Evolutionary conservation across 371 early-diverging fungal genomes (phyloP).

Genomic region (Mucor plumbeus): DNA sequence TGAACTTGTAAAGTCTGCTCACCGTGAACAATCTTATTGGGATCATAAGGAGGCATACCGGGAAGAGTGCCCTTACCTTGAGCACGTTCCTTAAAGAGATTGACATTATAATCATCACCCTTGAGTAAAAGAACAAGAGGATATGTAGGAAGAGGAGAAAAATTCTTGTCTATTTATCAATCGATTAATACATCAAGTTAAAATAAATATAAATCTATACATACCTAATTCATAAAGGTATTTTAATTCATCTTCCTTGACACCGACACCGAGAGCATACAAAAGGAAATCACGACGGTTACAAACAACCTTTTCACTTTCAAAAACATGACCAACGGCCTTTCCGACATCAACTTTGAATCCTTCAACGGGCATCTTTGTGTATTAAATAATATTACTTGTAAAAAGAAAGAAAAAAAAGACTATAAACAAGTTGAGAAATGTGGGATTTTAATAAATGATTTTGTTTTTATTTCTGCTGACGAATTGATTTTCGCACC

Average conservation of each 20-base stretch:
- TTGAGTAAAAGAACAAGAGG: conserved; percentile 71
- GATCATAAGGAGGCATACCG: conserved; percentile 73
- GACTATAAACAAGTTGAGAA: background rate
- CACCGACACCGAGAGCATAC: conserved; percentile 74
- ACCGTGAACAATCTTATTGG: conserved; percentile 77
- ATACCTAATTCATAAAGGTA: conserved; percentile 72
- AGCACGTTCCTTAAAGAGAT: conserved; percentile 61
- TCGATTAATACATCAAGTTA: no score
- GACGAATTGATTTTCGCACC: conserved; percentile 27
- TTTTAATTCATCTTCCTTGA: conserved; percentile 61
- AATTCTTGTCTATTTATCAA: conserved; percentile 57
- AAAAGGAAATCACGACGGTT: conserved; percentile 73
- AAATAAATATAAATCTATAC: background rate
- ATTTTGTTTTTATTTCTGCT: conserved; percentile 15
- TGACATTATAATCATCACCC: conserved; percentile 64
- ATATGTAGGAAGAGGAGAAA: conserved; percentile 76
- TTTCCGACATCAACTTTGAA: conserved; percentile 36
- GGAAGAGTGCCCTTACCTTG: conserved; percentile 47
- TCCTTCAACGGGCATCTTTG: conserved; percentile 41
- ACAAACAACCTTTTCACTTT: conserved; percentile 50
- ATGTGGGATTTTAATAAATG: conserved; percentile 7
- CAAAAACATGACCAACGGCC: conserved; percentile 33
- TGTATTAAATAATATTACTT: background rate
- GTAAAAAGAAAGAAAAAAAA: background rate
- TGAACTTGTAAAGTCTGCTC: conserved; percentile 70